Percentiles rank a stretch among this genome's conserved stretches.
Evolutionary conservation across 495 filamentous ascomycete species (phyloP).

Genomic region (Xylaria acuta): DNA sequence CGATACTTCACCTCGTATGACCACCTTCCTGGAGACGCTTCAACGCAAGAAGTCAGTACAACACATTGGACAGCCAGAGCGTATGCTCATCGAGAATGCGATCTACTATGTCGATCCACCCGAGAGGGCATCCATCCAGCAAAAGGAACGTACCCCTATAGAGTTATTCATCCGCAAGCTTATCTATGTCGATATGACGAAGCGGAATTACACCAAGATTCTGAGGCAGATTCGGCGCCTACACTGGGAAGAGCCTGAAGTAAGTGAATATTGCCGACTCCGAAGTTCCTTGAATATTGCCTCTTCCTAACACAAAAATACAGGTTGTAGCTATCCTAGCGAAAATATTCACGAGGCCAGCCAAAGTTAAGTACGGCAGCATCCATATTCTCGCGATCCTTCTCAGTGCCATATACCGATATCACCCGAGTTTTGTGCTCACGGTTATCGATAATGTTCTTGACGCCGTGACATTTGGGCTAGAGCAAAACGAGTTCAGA

Average conservation of each 20-base stretch:
- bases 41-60: constrained; percentile 95
- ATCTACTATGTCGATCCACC: constrained; percentile 98
- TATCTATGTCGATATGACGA: constrained; percentile 91
- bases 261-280: constrained; percentile 38
- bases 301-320: constrained; percentile 24
- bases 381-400: constrained; percentile 94
- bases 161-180: constrained; percentile 92
- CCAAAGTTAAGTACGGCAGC: constrained; percentile 96
- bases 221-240: constrained; percentile 92
- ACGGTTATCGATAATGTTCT: constrained; percentile 87
- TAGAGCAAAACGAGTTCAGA: constrained; percentile 97
- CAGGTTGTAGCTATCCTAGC: constrained; percentile 81
- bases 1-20: constrained; percentile 91
- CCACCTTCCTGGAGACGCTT: constrained; percentile 90
- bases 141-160: constrained; percentile 93
- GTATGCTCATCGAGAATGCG: constrained; percentile 98
- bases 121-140: constrained; percentile 88
- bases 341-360: constrained; percentile 93
- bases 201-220: constrained; percentile 89
- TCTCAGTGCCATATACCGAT: constrained; percentile 84
- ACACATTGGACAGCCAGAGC: constrained; percentile 92
- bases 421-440: constrained; percentile 90
- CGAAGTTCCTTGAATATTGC: background rate
- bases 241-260: constrained; percentile 94
- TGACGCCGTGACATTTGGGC: constrained; percentile 84